Percentiles rank a stretch among this genome's conserved stretches.
Evolutionary conservation across 345 rosid genomes (phyloP).

Genomic region (Noccaea bulbosa): DNA sequence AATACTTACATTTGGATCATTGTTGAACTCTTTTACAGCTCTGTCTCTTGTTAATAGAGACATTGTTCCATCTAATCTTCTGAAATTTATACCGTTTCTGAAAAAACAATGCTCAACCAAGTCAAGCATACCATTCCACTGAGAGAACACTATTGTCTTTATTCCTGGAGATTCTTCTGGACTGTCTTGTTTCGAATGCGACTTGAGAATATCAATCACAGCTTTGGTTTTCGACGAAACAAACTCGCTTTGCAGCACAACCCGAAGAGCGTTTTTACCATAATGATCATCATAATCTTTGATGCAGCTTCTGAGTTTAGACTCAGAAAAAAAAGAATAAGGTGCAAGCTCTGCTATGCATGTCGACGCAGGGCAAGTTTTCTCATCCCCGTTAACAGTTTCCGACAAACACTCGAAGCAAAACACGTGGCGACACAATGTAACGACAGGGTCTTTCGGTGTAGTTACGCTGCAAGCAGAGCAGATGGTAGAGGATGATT

Average conservation of each 20-base stretch:
- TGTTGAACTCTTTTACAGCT: slow-evolving; percentile 81
- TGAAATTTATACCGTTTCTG: slow-evolving; percentile 56
- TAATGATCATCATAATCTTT: slow-evolving; percentile 40
- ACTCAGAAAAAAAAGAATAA: slow-evolving; percentile 70
- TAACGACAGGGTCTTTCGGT: slow-evolving; percentile 77
- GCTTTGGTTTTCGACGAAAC: slow-evolving; percentile 72
- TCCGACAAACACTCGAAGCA: slow-evolving; percentile 80
- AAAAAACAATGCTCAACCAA: slow-evolving; percentile 63
- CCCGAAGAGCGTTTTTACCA: slow-evolving; percentile 36
- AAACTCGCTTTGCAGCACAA: slow-evolving; percentile 51
- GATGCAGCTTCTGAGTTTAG: slow-evolving; percentile 58
- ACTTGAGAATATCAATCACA: slow-evolving; percentile 62
- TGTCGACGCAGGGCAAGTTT: slow-evolving; percentile 61
- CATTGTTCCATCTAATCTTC: slow-evolving; percentile 93
- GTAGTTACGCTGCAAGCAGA: slow-evolving; percentile 66
- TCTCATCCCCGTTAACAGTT: slow-evolving; percentile 63
- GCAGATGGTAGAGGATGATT: slow-evolving; percentile 58
- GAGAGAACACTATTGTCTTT: slow-evolving; percentile 84
- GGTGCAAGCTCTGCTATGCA: slow-evolving; percentile 61
- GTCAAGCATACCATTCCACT: slow-evolving; percentile 92
- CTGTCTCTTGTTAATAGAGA: slow-evolving; percentile 68
- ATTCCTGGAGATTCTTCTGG: slow-evolving; percentile 48
- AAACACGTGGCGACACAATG: slow-evolving; percentile 84
- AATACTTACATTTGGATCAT: slow-evolving; percentile 58
- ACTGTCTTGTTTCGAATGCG: slow-evolving; percentile 43